Evolutionary conservation across 768 basidiomycete genomes (phyloP), one percentile per base, ranked within the genome.

Genomic region (Russula compacta): DNA sequence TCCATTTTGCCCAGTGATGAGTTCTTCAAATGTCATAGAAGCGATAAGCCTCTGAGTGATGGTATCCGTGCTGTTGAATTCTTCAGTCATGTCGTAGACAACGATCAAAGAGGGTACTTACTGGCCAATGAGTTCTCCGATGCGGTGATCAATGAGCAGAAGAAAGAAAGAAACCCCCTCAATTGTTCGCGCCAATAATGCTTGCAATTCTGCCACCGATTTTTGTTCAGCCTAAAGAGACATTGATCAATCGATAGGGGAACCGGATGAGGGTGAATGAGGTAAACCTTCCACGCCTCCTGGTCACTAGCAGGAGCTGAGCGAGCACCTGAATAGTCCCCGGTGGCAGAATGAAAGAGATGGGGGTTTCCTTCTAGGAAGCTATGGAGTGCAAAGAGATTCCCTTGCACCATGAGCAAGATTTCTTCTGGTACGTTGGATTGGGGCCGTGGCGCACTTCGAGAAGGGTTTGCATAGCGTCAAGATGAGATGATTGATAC

Each of bases 151-250:
- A 67, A 84, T 92, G 53, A 98, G 77, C 19, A 98, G 83, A 32
- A 98, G 79, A 54, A 98, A 78, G 72, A 98, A 99, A 0, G 93
- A 92, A 58, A 98, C 83, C 0, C 92, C 97, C 73, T 99, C 97
- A 52, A 98, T 90, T 5, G 92, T 86, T 69, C 95, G 84, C 10
- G 81, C 82, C 49, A 98, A 75, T 48, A 99, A 80, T 19, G 79
- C 74, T 50, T 85, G 79, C 7, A 95, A 74, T 69, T 90, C 85
- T n/a, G 79, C 76, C n/a, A 91, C 85, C 15, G 92, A 93, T 52
- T 72, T 79, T 69, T 91, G 87, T 70, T 95, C 92, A 2, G 83
- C 88, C 87, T 93, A 59, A 35, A 64, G 9, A 6, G 46, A 56
- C 63, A 12, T 38, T 38, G 53, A 60, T 38, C 36, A 65, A 69